Evolutionary conservation across 257 asterid species (phyloP), one percentile per base, ranked within the genome.

Genomic region (Salvia rosmarinus): DNA sequence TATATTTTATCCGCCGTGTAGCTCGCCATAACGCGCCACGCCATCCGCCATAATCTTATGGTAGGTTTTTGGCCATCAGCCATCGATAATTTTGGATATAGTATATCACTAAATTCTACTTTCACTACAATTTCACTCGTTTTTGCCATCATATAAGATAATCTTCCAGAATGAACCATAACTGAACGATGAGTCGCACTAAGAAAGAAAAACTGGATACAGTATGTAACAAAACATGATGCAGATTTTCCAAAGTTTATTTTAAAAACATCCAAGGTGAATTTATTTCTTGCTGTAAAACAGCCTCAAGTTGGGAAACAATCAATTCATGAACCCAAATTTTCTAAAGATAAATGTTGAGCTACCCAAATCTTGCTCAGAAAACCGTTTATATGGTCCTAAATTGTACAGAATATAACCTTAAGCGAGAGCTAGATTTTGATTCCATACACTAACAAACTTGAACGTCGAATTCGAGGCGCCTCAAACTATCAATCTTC

Each of bases 401-500:
- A 62, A n/a, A 40, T 39, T 23, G 42, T 7, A 56, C 12, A 51
- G 37, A n/a, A 30, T 6, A 43, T 13, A 59, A 56, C 73, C 51
- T 56, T 21, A 5, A 39, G 8, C 10, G 3, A 44, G 60, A 9
- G 42, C 43, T 35, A 16, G 64, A 52, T 73, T 66, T 21, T 56
- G 47, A 55, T 17, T 13, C 16, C 40, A 28, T 42, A 20, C 55
- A 71, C 35, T 2, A 68, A 68, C 57, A 43, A 50, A 51, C 55
- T 50, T 39, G 42, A 55, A 73, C 19, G 14, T 20, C 61, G 37
- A 56, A 40, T 23, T 14, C 28, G 49, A 28, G 17, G 5, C 2
- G 19, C 42, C 17, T 39, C 34, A 20, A 51, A 39, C 34, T 7
- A 42, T 16, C 52, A 46, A 8, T 25, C 4, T 23, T n/a, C 19